These are phyloP conservation scores for Fistulinella cinereoalba DNA, from an alignment of 1,284 basidiomycete species.

Conservation along the genomic window DNA sequence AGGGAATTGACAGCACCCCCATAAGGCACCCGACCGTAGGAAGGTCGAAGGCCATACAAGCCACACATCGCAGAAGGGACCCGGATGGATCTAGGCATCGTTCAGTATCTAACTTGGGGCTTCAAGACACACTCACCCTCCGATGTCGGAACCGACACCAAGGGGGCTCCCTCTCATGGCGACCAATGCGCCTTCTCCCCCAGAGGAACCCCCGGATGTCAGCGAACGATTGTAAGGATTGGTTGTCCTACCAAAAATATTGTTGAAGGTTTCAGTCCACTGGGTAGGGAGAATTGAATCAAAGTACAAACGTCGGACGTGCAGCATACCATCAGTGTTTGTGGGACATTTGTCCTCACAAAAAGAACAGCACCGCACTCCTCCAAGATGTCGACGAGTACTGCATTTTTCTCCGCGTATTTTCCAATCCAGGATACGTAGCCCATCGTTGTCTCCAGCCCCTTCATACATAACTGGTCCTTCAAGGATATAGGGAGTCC, in stretches of 20 bases:
- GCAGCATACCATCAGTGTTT: constrained; percentile 56
- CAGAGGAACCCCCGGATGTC: constrained; percentile 60
- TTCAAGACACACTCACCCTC: constrained; percentile 41
- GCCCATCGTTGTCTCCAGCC: constrained; percentile 55
- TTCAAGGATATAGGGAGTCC: constrained; percentile 63
- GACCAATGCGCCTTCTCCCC: constrained; percentile 67
- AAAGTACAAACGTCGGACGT: neutral
- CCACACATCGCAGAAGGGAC: constrained; percentile 70
- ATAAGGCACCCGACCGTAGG: constrained; percentile 71
- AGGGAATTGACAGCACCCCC: constrained; percentile 60
- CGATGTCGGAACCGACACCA: constrained; percentile 71
- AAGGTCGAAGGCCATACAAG: constrained; percentile 71
- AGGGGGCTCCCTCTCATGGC: constrained; percentile 57
- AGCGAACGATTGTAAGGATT: constrained; percentile 60
- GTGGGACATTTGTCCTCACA: constrained; percentile 72
- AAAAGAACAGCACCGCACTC: constrained; percentile 66
- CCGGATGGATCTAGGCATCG: constrained; percentile 56
- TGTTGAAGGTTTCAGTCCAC: constrained; percentile 65
- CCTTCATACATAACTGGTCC: constrained; percentile 57
- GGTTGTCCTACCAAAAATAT: constrained; percentile 66
- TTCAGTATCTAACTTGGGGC: neutral
- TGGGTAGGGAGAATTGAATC: too few relatives aligned
- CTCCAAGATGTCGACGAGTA: constrained; percentile 58
- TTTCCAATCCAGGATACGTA: constrained; percentile 68
- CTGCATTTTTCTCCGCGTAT: constrained; percentile 50